Conservation (phyloP, 2,329 filamentous ascomycete genomes). For the Cladosporium sp. region DNA sequence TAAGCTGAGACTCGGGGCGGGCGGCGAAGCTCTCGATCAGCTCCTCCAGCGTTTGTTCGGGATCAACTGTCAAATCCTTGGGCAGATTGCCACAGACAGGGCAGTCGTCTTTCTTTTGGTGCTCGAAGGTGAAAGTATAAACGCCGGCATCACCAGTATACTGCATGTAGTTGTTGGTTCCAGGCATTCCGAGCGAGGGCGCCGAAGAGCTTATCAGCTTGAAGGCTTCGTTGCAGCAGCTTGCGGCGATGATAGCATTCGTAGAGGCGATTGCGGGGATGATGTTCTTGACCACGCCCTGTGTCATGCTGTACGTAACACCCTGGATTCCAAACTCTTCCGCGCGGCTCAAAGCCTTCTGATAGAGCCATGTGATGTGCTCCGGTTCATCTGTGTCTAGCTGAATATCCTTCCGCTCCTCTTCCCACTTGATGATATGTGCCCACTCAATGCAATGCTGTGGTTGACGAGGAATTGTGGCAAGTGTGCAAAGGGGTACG, state of each 20-base stretch:
- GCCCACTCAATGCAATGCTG: conserved; percentile 99
- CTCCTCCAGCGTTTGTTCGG: conserved; percentile 67
- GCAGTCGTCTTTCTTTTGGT: conserved; percentile 90
- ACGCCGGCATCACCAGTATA: conserved; percentile 93
- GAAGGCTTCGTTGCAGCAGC: conserved; percentile 93
- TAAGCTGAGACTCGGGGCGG: conserved; percentile 83
- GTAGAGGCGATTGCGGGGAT: conserved; percentile 97
- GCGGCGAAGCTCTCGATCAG: conserved; percentile 79
- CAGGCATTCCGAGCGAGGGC: conserved; percentile 68
- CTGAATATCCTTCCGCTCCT: conserved; percentile 59
- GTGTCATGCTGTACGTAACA: conserved; percentile 90
- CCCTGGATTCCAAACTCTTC: conserved; percentile 84
- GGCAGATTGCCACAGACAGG: conserved; percentile 85
- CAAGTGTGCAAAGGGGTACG: conserved; percentile 91
- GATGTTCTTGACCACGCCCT: conserved; percentile 98
- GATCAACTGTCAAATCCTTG: conserved; percentile 65
- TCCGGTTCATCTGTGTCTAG: conserved; percentile 95
- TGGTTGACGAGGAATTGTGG: conserved; percentile 90
- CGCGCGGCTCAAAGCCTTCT: conserved; percentile 74
- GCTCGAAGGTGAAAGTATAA: conserved; percentile 95
- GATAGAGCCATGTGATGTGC: conserved; percentile 94
- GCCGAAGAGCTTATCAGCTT: conserved; percentile 84
- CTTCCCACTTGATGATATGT: conserved; percentile 94
- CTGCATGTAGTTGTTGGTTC: conserved; percentile 89
- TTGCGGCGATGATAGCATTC: conserved; percentile 91